Evolutionary conservation across 192 early-diverging fungal genomes (phyloP).

Genomic region (Bifiguratus adelaidae): DNA sequence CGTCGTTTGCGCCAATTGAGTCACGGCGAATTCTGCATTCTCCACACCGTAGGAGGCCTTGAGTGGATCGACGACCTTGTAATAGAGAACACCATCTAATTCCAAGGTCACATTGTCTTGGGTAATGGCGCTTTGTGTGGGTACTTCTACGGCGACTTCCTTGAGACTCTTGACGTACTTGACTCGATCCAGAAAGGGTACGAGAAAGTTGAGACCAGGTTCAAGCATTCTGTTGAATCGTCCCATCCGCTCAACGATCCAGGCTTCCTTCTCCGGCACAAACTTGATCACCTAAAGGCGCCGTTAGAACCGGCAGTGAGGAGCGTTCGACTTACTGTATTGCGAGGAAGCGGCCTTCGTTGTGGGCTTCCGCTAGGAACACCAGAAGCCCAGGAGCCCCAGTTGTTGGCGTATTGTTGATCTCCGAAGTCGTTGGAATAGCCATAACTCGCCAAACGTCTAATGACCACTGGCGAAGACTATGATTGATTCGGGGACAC

Average conservation of each 20-base stretch:
- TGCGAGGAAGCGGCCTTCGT: no score
- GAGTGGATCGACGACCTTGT: slow-evolving; percentile 85
- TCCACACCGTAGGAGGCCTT: slow-evolving; percentile 93
- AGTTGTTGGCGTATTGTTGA: no score
- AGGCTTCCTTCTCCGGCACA: slow-evolving; percentile 96
- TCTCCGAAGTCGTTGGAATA: no score
- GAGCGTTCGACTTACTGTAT: no score
- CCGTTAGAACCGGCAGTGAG: no score
- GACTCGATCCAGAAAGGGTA: slow-evolving; percentile 84
- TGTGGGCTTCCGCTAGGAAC: no score
- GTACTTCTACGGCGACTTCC: slow-evolving; percentile 90
- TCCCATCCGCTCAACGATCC: slow-evolving; percentile 97
- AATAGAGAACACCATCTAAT: slow-evolving; percentile 95
- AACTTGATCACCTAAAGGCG: slow-evolving; percentile 91
- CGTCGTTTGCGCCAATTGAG: slow-evolving; percentile 97
- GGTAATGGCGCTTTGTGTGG: slow-evolving; percentile 82
- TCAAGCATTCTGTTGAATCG: slow-evolving; percentile 73
- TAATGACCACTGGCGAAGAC: no score
- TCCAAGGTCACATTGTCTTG: slow-evolving; percentile 96
- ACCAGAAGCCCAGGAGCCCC: no score
- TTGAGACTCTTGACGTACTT: slow-evolving; percentile 91
- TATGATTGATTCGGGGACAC: no score
- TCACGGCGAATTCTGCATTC: slow-evolving; percentile 88
- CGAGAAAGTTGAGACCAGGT: slow-evolving; percentile 82
- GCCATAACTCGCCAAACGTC: no score